Conservation (phyloP, 371 early-diverging fungal species). For the Blakeslea trispora region DNA sequence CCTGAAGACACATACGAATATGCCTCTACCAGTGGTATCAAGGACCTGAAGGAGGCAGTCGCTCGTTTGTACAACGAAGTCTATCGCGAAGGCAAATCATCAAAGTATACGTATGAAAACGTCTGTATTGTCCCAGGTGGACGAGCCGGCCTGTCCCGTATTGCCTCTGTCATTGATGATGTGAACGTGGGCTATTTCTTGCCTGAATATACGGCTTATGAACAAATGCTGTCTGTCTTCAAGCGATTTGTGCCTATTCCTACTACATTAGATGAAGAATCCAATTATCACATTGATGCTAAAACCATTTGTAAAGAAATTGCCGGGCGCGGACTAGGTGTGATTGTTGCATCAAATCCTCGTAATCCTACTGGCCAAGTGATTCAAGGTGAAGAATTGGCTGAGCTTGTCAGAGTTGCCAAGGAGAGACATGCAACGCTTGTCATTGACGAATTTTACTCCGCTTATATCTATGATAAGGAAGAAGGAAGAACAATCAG, state of each 20-base stretch:
- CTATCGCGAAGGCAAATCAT: conserved; percentile 40
- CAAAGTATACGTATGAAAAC: conserved; percentile 52
- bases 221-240: conserved; percentile 51
- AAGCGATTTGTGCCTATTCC: conserved; percentile 57
- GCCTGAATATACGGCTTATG: conserved; percentile 57
- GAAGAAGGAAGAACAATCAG: conserved; percentile 46
- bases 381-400: conserved; percentile 42
- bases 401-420: conserved; percentile 39
- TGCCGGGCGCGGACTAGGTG: conserved; percentile 43
- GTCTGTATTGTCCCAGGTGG: conserved; percentile 60
- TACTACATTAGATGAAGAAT: conserved; percentile 44
- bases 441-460: conserved; percentile 57
- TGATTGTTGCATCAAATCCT: conserved; percentile 55
- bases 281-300: conserved; percentile 44
- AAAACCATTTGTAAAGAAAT: conserved; percentile 46
- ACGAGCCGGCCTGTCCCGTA: conserved; percentile 53
- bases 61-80: conserved; percentile 51
- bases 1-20: conserved; percentile 31
- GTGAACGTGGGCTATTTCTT: conserved; percentile 56
- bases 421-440: conserved; percentile 44
- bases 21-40: conserved; percentile 47
- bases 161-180: conserved; percentile 51
- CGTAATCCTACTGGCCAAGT: conserved; percentile 59
- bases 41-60: conserved; percentile 38
- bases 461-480: conserved; percentile 49